Percentiles rank a stretch among this genome's conserved stretches.
phyloP scores from a whole-genome alignment of 805 yeast species.

The Dipodascopsis tothii region DNA sequence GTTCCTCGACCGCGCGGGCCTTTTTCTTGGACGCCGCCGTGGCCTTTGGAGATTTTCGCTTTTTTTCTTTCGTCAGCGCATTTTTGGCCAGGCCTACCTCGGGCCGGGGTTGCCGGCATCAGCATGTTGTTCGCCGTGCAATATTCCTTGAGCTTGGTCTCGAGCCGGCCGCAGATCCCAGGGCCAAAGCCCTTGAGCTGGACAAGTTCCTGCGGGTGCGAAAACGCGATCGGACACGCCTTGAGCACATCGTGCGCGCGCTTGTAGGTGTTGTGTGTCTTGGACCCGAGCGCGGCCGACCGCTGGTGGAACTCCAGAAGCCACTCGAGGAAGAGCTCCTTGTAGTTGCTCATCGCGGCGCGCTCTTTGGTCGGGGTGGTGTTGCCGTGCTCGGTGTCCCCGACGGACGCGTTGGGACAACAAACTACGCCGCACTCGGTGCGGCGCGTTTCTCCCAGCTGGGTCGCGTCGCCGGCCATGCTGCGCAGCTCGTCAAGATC shows the following conservation, averaged over 20 bases:
- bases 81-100: neutral
- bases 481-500: too few species aligned
- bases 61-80: neutral
- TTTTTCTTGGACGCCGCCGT: neutral
- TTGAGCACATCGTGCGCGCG: slow-evolving; percentile 51
- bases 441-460: too few species aligned
- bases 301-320: slow-evolving; percentile 12
- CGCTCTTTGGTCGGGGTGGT: too few species aligned
- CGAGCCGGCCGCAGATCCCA: slow-evolving; percentile 49
- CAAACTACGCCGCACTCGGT: too few species aligned
- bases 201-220: slow-evolving; percentile 50
- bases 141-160: slow-evolving; percentile 41
- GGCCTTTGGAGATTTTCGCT: neutral
- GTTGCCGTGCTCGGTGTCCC: too few species aligned
- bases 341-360: too few species aligned
- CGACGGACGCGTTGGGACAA: too few species aligned
- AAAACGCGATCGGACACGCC: slow-evolving; percentile 39
- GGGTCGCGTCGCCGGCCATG: too few species aligned
- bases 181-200: slow-evolving; percentile 66
- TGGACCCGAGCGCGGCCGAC: slow-evolving; percentile 36
- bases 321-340: slow-evolving; percentile 16
- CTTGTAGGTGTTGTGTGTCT: slow-evolving; percentile 45
- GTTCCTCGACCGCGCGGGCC: too few species aligned
- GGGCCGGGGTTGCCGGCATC: slow-evolving; percentile 38
- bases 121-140: slow-evolving; percentile 48